Evolutionary conservation across 148 eudicot genomes (phyloP).

Genomic region (Arctostaphylos glauca): DNA sequence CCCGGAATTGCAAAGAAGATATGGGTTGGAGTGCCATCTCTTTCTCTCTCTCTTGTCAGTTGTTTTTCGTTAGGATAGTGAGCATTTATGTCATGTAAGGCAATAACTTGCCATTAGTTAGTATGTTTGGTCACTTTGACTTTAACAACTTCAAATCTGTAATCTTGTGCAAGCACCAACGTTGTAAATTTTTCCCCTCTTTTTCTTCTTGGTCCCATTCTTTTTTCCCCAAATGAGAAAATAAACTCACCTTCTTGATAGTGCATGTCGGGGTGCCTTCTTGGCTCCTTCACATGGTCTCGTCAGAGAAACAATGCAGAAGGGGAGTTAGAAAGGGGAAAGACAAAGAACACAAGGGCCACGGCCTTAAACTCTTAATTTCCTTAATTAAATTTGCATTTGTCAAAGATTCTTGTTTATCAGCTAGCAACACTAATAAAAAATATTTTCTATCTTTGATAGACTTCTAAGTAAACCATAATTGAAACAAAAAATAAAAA

Average conservation of each 20-base stretch:
- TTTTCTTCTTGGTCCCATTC: not conserved
- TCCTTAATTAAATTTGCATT: too few relatives aligned
- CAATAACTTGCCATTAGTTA: not conserved
- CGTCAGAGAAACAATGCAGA: not conserved
- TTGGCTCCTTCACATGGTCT: not conserved
- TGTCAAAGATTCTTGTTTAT: too few relatives aligned
- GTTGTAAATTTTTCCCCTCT: not conserved
- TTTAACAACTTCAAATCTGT: not conserved
- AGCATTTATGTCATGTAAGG: not conserved
- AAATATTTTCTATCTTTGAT: too few relatives aligned
- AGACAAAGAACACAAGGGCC: not conserved
- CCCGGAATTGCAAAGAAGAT: not conserved
- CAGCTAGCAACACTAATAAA: too few relatives aligned
- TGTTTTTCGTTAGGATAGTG: not conserved
- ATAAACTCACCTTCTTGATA: not conserved
- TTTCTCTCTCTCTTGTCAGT: not conserved
- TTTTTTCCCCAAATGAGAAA: not conserved
- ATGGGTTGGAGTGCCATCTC: not conserved
- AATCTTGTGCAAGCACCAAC: not conserved
- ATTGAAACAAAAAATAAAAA: too few relatives aligned
- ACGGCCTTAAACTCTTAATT: too few relatives aligned
- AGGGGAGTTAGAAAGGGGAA: not conserved
- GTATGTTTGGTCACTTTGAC: not conserved
- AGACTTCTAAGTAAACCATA: too few relatives aligned
- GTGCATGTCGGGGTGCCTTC: not conserved